These are phyloP conservation scores for Backusella australiensis DNA, from an alignment of 192 early-diverging fungal genomes.

Conservation along the genomic window DNA sequence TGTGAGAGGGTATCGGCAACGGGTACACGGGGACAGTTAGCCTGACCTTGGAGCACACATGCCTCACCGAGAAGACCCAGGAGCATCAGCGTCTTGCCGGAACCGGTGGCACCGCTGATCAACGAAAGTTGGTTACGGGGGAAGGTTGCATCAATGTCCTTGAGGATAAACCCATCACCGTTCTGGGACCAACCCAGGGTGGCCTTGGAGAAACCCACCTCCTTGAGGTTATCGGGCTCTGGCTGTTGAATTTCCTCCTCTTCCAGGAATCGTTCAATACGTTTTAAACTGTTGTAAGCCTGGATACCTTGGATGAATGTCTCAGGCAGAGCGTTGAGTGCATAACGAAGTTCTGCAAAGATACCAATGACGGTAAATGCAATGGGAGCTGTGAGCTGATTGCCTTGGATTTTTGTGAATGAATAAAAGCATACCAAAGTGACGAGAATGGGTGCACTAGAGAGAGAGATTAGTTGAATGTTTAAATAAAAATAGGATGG, in stretches of 20 bases:
- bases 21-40: conserved; percentile 31
- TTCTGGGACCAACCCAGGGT: conserved; percentile 60
- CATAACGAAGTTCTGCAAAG: conserved; percentile 87
- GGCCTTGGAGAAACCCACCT: conserved; percentile 39
- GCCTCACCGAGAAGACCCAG: conserved; percentile 79
- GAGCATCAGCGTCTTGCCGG: conserved; percentile 84
- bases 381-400: conserved; percentile 60
- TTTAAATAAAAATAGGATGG: background rate
- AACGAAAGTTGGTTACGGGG: conserved; percentile 46
- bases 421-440: conserved; percentile 27
- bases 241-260: conserved; percentile 42
- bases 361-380: conserved; percentile 86
- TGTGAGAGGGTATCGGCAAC: conserved; percentile 15
- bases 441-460: conserved; percentile 31
- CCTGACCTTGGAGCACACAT: conserved; percentile 26
- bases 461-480: background rate
- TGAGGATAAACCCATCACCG: conserved; percentile 42
- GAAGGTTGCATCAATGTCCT: conserved; percentile 42
- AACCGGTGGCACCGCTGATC: conserved; percentile 75
- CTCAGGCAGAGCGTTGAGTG: conserved; percentile 76
- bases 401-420: conserved; percentile 29
- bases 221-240: conserved; percentile 2
- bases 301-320: conserved; percentile 70
- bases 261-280: conserved; percentile 43
- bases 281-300: conserved; percentile 45